phyloP scores from a whole-genome alignment of 495 filamentous ascomycete species.

The Podospora didyma region DNA sequence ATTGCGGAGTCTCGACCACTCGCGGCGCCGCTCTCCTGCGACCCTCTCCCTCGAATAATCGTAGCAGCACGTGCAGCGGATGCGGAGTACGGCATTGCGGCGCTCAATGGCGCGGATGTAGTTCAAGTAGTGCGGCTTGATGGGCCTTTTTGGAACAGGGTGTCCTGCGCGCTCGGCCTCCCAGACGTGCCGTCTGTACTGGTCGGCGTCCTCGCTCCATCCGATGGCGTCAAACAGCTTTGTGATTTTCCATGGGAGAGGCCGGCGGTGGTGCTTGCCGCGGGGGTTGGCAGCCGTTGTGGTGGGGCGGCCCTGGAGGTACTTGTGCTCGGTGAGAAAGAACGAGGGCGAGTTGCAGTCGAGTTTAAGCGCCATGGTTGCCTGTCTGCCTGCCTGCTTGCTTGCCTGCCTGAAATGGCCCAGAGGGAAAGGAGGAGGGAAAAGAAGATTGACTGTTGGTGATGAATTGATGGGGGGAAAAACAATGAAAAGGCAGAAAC shows the following conservation, averaged over 20 bases:
- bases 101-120: neutral
- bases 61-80: neutral
- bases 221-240: neutral
- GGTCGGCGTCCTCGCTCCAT: neutral
- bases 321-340: neutral
- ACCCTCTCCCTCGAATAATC: neutral
- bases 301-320: neutral
- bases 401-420: neutral
- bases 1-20: neutral
- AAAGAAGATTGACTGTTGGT: neutral
- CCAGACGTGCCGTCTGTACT: neutral
- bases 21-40: neutral
- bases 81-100: neutral
- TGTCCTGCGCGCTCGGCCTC: neutral
- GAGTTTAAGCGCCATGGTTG: neutral
- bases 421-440: neutral
- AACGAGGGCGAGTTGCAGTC: neutral
- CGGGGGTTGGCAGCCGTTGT: slow-evolving; percentile 1
- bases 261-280: slow-evolving; percentile 8
- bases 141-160: neutral
- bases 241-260: neutral
- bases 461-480: too few species aligned
- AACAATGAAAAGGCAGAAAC: too few species aligned
- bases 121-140: neutral
- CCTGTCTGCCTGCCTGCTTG: neutral